Evolutionary conservation across 805 yeast species (phyloP).

Genomic region (Suhomyces emberorum): DNA sequence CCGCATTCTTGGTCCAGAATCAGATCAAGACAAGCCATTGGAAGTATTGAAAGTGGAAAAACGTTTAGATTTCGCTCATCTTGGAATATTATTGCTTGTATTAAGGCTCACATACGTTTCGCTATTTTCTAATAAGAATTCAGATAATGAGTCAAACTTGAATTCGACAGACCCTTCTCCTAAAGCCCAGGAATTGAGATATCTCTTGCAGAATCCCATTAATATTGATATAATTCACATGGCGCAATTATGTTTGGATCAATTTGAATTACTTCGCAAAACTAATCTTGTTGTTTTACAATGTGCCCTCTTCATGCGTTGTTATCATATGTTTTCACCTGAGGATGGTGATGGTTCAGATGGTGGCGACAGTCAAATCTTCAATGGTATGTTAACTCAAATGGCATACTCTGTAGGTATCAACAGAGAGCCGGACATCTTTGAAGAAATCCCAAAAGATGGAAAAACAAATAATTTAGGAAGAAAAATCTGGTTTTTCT

Average conservation of each 20-base stretch:
- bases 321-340: slow-evolving; percentile 52
- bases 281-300: slow-evolving; percentile 55
- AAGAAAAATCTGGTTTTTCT: slow-evolving; percentile 55
- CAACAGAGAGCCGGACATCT: slow-evolving; percentile 47
- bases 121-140: slow-evolving; percentile 32
- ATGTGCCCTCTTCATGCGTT: slow-evolving; percentile 54
- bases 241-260: slow-evolving; percentile 35
- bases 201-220: slow-evolving; percentile 19
- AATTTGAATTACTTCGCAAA: slow-evolving; percentile 37
- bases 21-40: slow-evolving; percentile 18
- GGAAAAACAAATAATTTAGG: slow-evolving; percentile 36
- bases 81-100: slow-evolving; percentile 33
- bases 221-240: slow-evolving; percentile 19
- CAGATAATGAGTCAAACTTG: slow-evolving; percentile 26
- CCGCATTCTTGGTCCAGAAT: slow-evolving; percentile 19
- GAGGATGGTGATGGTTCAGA: slow-evolving; percentile 60
- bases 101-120: slow-evolving; percentile 35
- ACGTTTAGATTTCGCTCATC: slow-evolving; percentile 30
- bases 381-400: slow-evolving; percentile 29
- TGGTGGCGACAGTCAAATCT: slow-evolving; percentile 56
- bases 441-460: slow-evolving; percentile 27
- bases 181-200: slow-evolving; percentile 19
- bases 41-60: slow-evolving; percentile 25
- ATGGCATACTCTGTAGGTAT: slow-evolving; percentile 47
- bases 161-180: slow-evolving; percentile 23